phyloP scores from a whole-genome alignment of 73 alveolate genomes.

The Urostyla sp. region DNA sequence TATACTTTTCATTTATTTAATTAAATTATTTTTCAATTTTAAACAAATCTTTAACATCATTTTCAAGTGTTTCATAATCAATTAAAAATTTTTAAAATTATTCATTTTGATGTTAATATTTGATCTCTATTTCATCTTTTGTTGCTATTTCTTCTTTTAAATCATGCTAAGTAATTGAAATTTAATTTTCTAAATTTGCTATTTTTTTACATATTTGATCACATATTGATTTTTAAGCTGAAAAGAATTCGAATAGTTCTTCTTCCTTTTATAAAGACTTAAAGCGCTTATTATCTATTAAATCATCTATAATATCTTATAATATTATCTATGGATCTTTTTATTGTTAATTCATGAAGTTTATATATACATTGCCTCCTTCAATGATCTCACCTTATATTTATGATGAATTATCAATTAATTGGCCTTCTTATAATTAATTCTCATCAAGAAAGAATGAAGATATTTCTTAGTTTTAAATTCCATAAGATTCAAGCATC shows the following conservation, averaged over 20 bases:
- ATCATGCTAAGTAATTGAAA: background rate
- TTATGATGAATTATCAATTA: background rate
- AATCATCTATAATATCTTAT: conserved; percentile 32
- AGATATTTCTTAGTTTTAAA: background rate
- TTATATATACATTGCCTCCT: conserved; percentile 7
- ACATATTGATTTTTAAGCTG: background rate
- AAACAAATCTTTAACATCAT: conserved; percentile 23
- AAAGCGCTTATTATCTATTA: conserved; percentile 13
- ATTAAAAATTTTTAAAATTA: background rate
- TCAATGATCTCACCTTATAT: conserved; percentile 1
- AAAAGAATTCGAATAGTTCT: conserved; percentile 7
- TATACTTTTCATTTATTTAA: conserved; percentile 25
- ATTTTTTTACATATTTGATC: conserved; percentile 14
- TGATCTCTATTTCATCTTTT: conserved; percentile 5
- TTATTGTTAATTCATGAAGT: conserved; percentile 4
- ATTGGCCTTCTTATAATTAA: background rate
- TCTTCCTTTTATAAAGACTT: conserved; percentile 12
- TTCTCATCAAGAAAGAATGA: background rate
- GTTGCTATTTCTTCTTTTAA: background rate
- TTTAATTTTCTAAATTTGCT: conserved; percentile 14
- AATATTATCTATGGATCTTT: conserved; percentile 35
- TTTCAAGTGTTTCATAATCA: conserved; percentile 31
- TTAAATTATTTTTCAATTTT: conserved; percentile 28
- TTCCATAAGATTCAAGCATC: background rate
- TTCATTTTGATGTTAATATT: background rate